A percentile compares a stretch with the other conserved stretches of the same genome.
These are phyloP conservation scores for Monilinia polystroma DNA, from an alignment of 2,329 filamentous ascomycete genomes.

Conservation along the genomic window DNA sequence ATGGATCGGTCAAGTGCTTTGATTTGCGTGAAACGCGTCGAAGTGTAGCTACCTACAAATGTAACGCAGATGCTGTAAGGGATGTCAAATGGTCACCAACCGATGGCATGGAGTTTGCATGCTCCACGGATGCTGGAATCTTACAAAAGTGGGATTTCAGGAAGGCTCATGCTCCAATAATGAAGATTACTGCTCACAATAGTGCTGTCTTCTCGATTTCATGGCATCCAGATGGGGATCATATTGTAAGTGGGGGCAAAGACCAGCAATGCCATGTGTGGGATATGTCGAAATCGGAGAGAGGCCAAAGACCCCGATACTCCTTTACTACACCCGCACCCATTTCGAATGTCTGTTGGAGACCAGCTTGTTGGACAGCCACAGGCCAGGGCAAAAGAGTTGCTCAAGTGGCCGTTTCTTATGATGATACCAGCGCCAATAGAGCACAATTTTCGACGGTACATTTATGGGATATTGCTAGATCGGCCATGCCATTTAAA, in stretches of 20 bases:
- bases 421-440: slow-evolving; percentile 56
- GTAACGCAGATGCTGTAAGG: slow-evolving; percentile 57
- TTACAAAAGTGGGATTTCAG: slow-evolving; percentile 65
- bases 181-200: slow-evolving; percentile 62
- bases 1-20: slow-evolving; percentile 61
- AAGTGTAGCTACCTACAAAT: slow-evolving; percentile 48
- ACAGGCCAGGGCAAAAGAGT: slow-evolving; percentile 58
- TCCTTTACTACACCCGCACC: slow-evolving; percentile 61
- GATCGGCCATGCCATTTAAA: slow-evolving; percentile 65
- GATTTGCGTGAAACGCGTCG: slow-evolving; percentile 55
- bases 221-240: slow-evolving; percentile 68
- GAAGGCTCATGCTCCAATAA: slow-evolving; percentile 51
- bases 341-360: slow-evolving; percentile 59
- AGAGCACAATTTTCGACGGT: slow-evolving; percentile 57
- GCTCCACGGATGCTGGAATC: slow-evolving; percentile 61
- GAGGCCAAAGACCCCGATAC: slow-evolving; percentile 63
- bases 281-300: slow-evolving; percentile 61
- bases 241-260: slow-evolving; percentile 61
- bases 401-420: slow-evolving; percentile 61
- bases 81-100: slow-evolving; percentile 66
- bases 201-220: slow-evolving; percentile 59
- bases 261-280: slow-evolving; percentile 64
- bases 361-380: slow-evolving; percentile 64
- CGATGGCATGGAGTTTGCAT: slow-evolving; percentile 61
- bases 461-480: slow-evolving; percentile 68